Conservation (phyloP, 2,329 filamentous ascomycete genomes). For the Pleoardoris graminearum region DNA sequence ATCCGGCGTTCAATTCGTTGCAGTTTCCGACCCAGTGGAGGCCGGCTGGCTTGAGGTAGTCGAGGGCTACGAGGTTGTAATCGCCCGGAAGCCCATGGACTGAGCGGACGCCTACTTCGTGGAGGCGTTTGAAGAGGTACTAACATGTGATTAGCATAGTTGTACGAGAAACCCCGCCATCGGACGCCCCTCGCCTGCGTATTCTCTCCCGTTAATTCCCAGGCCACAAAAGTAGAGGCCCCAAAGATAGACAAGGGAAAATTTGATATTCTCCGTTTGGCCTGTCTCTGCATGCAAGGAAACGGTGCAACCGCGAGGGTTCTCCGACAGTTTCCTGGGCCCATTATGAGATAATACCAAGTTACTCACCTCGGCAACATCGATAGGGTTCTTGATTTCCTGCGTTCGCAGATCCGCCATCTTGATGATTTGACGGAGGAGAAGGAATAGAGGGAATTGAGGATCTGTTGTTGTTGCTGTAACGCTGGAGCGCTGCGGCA, state of each 20-base stretch:
- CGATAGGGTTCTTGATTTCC: constrained; percentile 51
- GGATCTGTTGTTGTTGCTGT: too few species aligned
- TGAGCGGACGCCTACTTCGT: constrained; percentile 49
- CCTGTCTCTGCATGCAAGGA: too few species aligned
- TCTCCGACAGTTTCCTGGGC: too few species aligned
- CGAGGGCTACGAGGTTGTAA: constrained; percentile 56
- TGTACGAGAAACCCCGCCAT: background rate
- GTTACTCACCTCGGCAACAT: constrained; percentile 59
- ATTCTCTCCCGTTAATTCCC: too few species aligned
- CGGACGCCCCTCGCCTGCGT: too few species aligned
- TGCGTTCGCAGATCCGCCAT: constrained; percentile 49
- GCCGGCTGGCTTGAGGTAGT: constrained; percentile 59
- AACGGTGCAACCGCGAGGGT: too few species aligned
- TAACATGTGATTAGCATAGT: constrained; percentile 13
- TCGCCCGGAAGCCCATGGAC: constrained; percentile 53
- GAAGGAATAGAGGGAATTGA: constrained; percentile 1
- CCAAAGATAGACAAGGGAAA: too few species aligned
- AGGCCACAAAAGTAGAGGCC: too few species aligned
- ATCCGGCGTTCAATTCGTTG: constrained; percentile 63
- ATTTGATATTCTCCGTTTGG: too few species aligned
- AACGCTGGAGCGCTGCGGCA: too few species aligned
- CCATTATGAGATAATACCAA: background rate
- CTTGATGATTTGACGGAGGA: constrained; percentile 10
- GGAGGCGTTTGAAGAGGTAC: constrained; percentile 48
- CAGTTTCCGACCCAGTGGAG: constrained; percentile 64